Evolutionary conservation across 1,139 yeast species (phyloP).

Genomic region (Saccharomyces hybrid): DNA sequence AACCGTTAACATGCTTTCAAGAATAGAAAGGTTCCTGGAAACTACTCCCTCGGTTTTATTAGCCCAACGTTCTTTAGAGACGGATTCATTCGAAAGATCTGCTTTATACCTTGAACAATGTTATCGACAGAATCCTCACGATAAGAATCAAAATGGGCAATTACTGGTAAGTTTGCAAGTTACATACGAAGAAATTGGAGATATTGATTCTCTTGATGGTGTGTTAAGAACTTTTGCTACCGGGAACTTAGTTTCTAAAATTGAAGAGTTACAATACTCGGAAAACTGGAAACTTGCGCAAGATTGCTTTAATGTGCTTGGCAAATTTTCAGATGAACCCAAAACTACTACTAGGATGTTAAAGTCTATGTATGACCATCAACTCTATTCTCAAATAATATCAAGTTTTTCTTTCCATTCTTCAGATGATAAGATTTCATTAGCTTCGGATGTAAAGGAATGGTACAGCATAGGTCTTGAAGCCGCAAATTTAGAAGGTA

Average conservation of each 20-base stretch:
- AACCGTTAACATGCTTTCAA: conserved; percentile 13
- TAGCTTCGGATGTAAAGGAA: conserved; percentile 35
- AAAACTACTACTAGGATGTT: conserved; percentile 34
- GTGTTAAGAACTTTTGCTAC: conserved; percentile 67
- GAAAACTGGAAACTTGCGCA: conserved; percentile 86
- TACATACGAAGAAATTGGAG: conserved; percentile 82
- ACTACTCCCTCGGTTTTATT: conserved; percentile 59
- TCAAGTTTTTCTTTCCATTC: conserved; percentile 27
- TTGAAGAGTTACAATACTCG: conserved; percentile 73
- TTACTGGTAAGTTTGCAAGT: conserved; percentile 54
- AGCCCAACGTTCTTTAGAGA: conserved; percentile 73
- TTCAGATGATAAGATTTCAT: conserved; percentile 8
- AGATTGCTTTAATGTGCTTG: conserved; percentile 70
- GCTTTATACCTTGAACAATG: conserved; percentile 81
- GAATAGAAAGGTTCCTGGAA: conserved; percentile 41
- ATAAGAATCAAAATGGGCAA: conserved; percentile 34
- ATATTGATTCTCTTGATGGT: conserved; percentile 86
- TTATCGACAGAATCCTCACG: conserved; percentile 38
- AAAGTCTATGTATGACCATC: conserved; percentile 50
- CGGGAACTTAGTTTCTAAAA: conserved; percentile 59
- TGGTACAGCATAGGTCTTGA: conserved; percentile 66
- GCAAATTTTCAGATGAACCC: conserved; percentile 35
- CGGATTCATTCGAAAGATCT: conserved; percentile 82
- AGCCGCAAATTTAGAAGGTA: conserved; percentile 64
- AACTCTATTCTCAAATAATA: conserved; percentile 45